Evolutionary conservation across 2,329 filamentous ascomycete genomes (phyloP), one percentile per base, ranked within the genome.

Genomic region (Ploettnerulaceae sp.): DNA sequence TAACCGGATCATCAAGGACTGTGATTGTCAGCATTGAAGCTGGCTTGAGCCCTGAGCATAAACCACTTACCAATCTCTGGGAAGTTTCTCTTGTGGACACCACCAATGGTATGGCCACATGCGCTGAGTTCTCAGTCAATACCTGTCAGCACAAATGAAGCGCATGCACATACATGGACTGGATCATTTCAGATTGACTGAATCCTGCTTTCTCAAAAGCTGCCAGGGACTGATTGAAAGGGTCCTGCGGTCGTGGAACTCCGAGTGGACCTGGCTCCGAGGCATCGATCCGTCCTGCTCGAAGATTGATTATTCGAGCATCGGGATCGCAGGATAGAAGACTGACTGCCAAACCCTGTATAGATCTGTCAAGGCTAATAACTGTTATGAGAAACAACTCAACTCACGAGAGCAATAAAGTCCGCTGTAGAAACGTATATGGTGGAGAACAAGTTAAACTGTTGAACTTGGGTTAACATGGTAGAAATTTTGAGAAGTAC

Each of bases 271-370:
- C 56, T 5, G 56, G 34, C 9, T 26, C 45, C 8, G 39, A 47
- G 12, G 54, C 57, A 51, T 60, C 57, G 14, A 56, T 57, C 12
- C 57, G 45, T 7, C 57, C 57, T 28, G 43, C 52, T 14, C 56
- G 47, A 7, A 57, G 36, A 14, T 42, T 29, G 14, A 59, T 48
- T 18, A 39, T 36, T 15, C 35, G 51, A 36, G 33, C 20, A 6
- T 15, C 34, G 15, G 38, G 25, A 7, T 45, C 47, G 34, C 54
- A 58, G 7, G 43, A 34, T 1, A 35, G 18, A 22, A 56, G 14
- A 24, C 49, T 43, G 14, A 36, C 45, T 35, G 43, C 25, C 17
- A 52, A n/a, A 29, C 54, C 49, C 51, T 54, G 22, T 18, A 28
- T 11, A 29, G 7, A 8, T 3, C 11, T n/a, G 3, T 9, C 12